Conservation (phyloP, 495 filamentous ascomycete species). For the Aspergillus cavernicola region DNA sequence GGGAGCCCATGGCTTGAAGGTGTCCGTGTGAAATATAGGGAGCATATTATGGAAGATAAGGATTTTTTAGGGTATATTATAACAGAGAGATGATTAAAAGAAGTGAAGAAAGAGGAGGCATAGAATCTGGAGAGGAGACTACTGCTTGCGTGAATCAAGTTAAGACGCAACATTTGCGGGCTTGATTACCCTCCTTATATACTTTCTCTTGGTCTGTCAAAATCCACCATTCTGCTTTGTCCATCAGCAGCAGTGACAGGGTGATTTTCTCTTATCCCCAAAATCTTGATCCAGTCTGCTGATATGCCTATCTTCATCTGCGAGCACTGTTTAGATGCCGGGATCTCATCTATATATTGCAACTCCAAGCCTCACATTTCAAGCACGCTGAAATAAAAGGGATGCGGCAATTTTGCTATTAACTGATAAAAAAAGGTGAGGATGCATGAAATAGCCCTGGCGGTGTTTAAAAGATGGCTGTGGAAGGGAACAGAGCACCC, state of each 20-base stretch:
- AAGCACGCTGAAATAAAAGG: background rate
- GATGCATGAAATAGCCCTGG: background rate
- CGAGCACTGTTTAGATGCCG: background rate
- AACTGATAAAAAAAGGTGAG: background rate
- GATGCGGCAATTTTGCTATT: slow-evolving; percentile 1
- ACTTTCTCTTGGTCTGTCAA: background rate
- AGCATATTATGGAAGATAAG: background rate
- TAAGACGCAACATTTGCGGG: background rate
- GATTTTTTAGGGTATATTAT: background rate
- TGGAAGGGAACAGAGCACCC: background rate
- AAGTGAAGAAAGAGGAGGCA: background rate
- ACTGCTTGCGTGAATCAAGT: background rate
- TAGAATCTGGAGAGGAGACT: background rate
- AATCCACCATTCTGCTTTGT: background rate
- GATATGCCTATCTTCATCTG: background rate
- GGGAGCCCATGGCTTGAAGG: background rate
- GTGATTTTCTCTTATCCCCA: background rate
- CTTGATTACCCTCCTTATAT: background rate
- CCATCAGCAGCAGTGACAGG: background rate
- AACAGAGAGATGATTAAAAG: background rate
- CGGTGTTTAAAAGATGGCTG: background rate
- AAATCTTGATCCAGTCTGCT: background rate
- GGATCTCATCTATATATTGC: background rate
- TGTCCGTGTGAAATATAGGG: background rate
- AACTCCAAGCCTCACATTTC: background rate